These are phyloP conservation scores for Pythium myriotylum DNA, from an alignment of 352 stramenopile species.

Conservation along the genomic window DNA sequence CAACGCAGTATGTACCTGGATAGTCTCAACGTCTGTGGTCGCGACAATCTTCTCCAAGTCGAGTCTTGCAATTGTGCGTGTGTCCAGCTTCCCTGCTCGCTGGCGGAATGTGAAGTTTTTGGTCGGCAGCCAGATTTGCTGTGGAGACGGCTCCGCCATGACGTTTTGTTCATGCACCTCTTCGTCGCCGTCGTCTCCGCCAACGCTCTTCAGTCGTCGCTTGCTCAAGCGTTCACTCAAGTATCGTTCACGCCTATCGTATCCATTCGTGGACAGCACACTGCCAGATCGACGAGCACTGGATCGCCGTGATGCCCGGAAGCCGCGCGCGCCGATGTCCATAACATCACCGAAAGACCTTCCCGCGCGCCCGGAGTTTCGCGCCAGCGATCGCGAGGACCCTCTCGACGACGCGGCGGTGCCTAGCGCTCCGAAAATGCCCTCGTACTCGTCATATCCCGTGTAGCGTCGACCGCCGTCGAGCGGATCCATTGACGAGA, in stretches of 20 bases:
- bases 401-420: neutral
- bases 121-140: constrained; percentile 70
- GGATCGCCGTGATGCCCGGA: neutral
- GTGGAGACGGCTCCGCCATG: constrained; percentile 20
- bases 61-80: constrained; percentile 62
- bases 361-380: constrained; percentile 5
- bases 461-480: constrained; percentile 18
- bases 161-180: neutral
- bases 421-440: constrained; percentile 56
- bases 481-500: constrained; percentile 7
- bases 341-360: neutral
- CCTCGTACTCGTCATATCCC: constrained; percentile 72
- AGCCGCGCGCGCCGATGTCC: neutral
- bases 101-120: constrained; percentile 80
- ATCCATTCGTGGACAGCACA: constrained; percentile 16
- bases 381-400: neutral
- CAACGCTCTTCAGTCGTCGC: constrained; percentile 25
- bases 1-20: too few relatives aligned
- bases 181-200: constrained; percentile 14
- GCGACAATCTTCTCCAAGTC: constrained; percentile 73
- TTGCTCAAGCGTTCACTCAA: constrained; percentile 27
- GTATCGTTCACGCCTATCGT: constrained; percentile 26
- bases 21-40: constrained; percentile 75
- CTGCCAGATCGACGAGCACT: neutral
- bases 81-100: constrained; percentile 75